Evolutionary conservation across 2,329 filamentous ascomycete species (phyloP).

Genomic region (Xylariaceae sp.): DNA sequence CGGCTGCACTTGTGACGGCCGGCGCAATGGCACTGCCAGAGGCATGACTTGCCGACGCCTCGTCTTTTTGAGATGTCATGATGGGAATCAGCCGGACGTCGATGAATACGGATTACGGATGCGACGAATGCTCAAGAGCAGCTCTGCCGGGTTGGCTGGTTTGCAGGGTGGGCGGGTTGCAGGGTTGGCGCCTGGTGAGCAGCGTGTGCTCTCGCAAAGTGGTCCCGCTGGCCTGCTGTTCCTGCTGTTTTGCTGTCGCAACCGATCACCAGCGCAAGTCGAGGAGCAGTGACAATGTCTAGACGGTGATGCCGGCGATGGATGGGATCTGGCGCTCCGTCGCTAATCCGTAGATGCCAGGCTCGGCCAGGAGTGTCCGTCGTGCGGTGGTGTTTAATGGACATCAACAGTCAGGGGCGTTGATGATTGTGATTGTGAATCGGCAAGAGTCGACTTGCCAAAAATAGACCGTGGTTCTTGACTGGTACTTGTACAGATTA

Average conservation of each 20-base stretch:
- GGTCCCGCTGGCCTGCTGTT: background rate
- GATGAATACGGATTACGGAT: slow-evolving; percentile 7
- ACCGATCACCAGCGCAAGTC: slow-evolving; percentile 5
- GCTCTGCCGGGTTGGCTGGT: too few relatives aligned
- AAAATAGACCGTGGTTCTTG: slow-evolving; percentile 2
- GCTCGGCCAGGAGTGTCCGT: slow-evolving; percentile 2
- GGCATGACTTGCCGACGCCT: slow-evolving; percentile 23
- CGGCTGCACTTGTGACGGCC: slow-evolving; percentile 21
- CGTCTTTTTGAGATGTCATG: slow-evolving; percentile 32
- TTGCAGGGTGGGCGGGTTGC: background rate
- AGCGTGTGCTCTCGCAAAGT: slow-evolving; percentile 3
- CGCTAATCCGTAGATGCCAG: background rate
- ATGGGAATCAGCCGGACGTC: slow-evolving; percentile 19
- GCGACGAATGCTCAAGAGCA: slow-evolving; percentile 12
- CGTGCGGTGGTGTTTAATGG: background rate
- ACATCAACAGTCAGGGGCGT: background rate
- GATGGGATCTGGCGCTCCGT: background rate
- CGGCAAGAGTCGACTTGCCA: background rate
- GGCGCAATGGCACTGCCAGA: slow-evolving; percentile 20
- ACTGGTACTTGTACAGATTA: background rate
- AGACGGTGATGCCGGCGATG: background rate
- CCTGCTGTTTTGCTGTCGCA: slow-evolving; percentile 9
- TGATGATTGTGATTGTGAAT: background rate
- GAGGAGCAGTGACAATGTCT: too few relatives aligned
- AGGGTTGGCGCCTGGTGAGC: slow-evolving; percentile 5